phyloP scores from a whole-genome alignment of 129 eudicot species.

The Tagetes erecta region DNA sequence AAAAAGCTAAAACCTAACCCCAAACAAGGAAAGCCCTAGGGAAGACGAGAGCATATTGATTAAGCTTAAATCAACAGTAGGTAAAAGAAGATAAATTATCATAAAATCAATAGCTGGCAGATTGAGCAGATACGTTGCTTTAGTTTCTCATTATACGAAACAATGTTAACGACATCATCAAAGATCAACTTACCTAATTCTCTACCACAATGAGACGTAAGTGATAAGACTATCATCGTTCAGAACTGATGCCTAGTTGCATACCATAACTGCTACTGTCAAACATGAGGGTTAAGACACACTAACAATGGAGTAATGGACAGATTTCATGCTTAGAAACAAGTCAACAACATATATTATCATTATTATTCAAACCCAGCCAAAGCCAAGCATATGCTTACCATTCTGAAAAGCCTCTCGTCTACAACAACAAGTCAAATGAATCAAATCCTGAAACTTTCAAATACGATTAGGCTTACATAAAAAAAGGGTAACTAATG shows the following conservation, averaged over 20 bases:
- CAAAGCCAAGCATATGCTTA: slow-evolving; percentile 15
- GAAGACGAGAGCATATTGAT: slow-evolving; percentile 8
- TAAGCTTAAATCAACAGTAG: slow-evolving; percentile 12
- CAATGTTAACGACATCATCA: not conserved
- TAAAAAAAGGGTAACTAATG: not conserved
- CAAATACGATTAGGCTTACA: not conserved
- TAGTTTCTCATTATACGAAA: not conserved
- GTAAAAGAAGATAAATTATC: not conserved
- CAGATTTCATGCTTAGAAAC: not conserved
- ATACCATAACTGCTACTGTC: not conserved
- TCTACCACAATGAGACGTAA: not conserved
- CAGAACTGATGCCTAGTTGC: not conserved
- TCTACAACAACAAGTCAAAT: not conserved
- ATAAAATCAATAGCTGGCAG: not conserved
- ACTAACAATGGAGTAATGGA: not conserved
- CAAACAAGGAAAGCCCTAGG: not conserved
- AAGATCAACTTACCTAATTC: not conserved
- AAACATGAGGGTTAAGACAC: not conserved
- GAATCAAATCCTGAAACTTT: not conserved
- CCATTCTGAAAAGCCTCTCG: not conserved
- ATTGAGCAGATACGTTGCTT: slow-evolving; percentile 7
- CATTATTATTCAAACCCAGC: not conserved
- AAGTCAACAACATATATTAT: not conserved
- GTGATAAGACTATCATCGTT: not conserved
- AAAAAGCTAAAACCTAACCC: not conserved